Evolutionary conservation across 345 rosid species (phyloP), one percentile per base, ranked within the genome.

Genomic region (Salix suchowensis): DNA sequence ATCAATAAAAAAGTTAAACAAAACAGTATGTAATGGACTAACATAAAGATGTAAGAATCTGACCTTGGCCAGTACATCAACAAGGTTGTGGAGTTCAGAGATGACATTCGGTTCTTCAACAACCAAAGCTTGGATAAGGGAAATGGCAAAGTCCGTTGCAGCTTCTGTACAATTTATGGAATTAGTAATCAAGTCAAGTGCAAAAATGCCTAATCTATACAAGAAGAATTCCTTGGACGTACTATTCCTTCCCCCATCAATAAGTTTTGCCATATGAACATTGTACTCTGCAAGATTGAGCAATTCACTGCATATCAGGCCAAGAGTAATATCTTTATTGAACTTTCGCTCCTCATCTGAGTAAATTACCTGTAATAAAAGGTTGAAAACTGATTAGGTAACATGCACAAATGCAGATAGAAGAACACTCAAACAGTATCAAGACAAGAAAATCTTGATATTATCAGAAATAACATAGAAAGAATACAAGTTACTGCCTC

Each of bases 161-260:
- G 86, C 86, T 81, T 91, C 99, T 96, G 97, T 88, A 83, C 39
- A 84, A 55, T 67, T 54, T 55, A 26, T 30, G 62, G 16, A 79
- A 54, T 44, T 65, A 67, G 72, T 82, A 21, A 80, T 28, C 16
- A 24, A 15, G 37, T 34, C 4, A 74, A 30, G 36, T 19, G 36
- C 32, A 37, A 7, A 30, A 32, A 2, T n/a, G 39, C 4, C 9
- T 40, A 75, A n/a, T 36, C 46, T 8, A 48, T 68, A 62, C 1
- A 36, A 54, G 13, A 66, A 68, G 75, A 65, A 58, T 70, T 70
- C 36, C 39, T 16, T 65, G 42, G 60, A 85, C 96, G 46, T 91
- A 93, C 99, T 96, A 78, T 96, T 90, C 82, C 91, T 88, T 81
- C 99, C 99, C 52, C 98, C 97, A 78, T 96, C 99, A 72, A 93